A percentile compares a stretch with the other conserved stretches of the same genome.
These are phyloP conservation scores for Hibiscus trionum DNA, from an alignment of 345 rosid genomes.

Conservation along the genomic window DNA sequence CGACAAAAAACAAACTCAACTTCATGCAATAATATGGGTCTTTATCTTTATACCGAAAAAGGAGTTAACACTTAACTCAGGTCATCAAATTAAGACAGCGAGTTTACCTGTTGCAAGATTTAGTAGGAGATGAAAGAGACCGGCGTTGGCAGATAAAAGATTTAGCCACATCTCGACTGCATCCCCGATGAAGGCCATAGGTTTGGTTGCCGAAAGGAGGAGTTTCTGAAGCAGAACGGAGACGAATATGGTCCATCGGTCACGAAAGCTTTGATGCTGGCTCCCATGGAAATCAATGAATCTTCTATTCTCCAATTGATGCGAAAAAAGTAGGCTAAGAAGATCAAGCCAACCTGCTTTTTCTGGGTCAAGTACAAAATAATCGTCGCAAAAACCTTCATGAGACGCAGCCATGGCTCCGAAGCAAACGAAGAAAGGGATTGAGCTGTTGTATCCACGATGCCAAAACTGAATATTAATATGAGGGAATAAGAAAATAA, in stretches of 20 bases:
- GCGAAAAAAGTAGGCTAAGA: slow-evolving; percentile 25
- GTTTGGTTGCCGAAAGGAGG: slow-evolving; percentile 18
- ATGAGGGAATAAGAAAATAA: background rate
- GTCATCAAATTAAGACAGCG: background rate
- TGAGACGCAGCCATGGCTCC: background rate
- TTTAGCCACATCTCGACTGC: slow-evolving; percentile 33
- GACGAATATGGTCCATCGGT: slow-evolving; percentile 48
- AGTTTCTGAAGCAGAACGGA: slow-evolving; percentile 40
- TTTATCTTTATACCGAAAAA: too few species aligned
- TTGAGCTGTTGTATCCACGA: background rate
- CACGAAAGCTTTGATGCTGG: slow-evolving; percentile 16
- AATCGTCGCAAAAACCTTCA: slow-evolving; percentile 11
- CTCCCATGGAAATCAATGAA: slow-evolving; percentile 24
- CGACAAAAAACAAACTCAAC: background rate
- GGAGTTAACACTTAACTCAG: too few species aligned
- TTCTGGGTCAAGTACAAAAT: slow-evolving; percentile 30
- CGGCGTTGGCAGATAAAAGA: slow-evolving; percentile 37
- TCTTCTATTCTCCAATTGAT: slow-evolving; percentile 11
- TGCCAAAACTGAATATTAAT: background rate
- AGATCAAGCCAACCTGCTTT: slow-evolving; percentile 37
- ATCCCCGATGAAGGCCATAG: slow-evolving; percentile 23
- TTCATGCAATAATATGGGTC: background rate
- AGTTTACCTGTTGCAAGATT: slow-evolving; percentile 33
- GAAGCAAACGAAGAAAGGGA: background rate
- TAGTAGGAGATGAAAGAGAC: slow-evolving; percentile 23